Evolutionary conservation across 768 basidiomycete genomes (phyloP), one percentile per base, ranked within the genome.

Genomic region (Trametes elegans): DNA sequence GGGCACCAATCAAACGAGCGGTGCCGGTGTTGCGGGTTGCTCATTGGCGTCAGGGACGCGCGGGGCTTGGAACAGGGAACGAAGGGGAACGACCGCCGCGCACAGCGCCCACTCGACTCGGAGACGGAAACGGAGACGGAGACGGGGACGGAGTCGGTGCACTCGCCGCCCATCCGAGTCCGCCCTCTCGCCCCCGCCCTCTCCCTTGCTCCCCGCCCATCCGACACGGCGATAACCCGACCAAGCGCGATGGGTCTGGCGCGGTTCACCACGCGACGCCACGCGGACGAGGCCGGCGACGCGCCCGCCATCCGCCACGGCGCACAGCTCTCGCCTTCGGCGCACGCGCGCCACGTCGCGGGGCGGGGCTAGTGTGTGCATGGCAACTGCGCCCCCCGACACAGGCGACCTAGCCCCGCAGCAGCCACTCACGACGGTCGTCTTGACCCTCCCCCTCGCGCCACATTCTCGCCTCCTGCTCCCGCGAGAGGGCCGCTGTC

Each of bases 1-100:
- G 51, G 41, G 32, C 36, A 38, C 51, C 42, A 52, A 38, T 44
- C 39, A 40, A 32, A 42, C 24, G 42, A 44, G 51, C 51, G 51
- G 51, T 52, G 50, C 50, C 50, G 32, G n/a, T 6, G 21, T 21
- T 34, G 23, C 18, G 35, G 24, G 7, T 42, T 42, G 41, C 32
- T 9, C 4, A 16, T 38, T 13, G 35, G n/a, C n/a, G n/a, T n/a
- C 11, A 42, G 34, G 34, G 34, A n/a, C 34, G 34, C 34, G 34
- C 34, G 13, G n/a, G n/a, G n/a, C n/a, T n/a, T n/a, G n/a, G n/a
- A n/a, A n/a, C n/a, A n/a, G n/a, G n/a, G n/a, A n/a, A n/a, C n/a
- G n/a, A n/a, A n/a, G n/a, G n/a, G n/a, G n/a, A n/a, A n/a, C n/a
- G n/a, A n/a, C n/a, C n/a, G n/a, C n/a, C n/a, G n/a, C n/a, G n/a